Conservation (phyloP, 768 basidiomycete genomes). For the Zangia roseola region DNA sequence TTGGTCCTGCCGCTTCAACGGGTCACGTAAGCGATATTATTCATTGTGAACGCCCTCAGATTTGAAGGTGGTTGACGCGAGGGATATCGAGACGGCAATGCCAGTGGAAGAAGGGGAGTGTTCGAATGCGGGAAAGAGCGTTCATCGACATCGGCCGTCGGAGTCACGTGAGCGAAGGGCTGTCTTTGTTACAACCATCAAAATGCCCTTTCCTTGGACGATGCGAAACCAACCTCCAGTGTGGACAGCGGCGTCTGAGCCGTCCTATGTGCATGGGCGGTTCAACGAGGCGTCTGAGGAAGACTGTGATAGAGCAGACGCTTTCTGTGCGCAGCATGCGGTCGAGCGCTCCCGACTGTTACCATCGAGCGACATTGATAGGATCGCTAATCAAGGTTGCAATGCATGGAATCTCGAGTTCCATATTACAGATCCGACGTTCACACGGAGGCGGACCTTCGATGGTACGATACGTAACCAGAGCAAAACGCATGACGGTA, state of each 20-base stretch:
- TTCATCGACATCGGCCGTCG: too few relatives aligned
- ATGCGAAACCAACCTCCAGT: slow-evolving; percentile 31
- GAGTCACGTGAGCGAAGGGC: too few relatives aligned
- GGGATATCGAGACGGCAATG: too few relatives aligned
- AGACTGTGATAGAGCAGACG: slow-evolving; percentile 51
- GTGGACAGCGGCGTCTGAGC: slow-evolving; percentile 62
- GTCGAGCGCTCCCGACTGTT: slow-evolving; percentile 44
- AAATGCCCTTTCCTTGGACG: too few relatives aligned
- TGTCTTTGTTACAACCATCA: too few relatives aligned
- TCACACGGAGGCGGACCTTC: slow-evolving; percentile 32
- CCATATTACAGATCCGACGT: slow-evolving; percentile 26
- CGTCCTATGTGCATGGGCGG: slow-evolving; percentile 46
- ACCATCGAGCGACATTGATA: slow-evolving; percentile 51
- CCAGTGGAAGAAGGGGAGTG: too few relatives aligned
- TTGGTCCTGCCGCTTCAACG: too few relatives aligned
- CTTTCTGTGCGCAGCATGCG: slow-evolving; percentile 46
- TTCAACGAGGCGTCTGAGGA: slow-evolving; percentile 56
- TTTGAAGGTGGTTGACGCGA: too few relatives aligned
- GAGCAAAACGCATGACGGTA: slow-evolving; percentile 25
- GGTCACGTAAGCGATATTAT: too few relatives aligned
- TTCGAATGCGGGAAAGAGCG: too few relatives aligned
- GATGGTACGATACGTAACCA: slow-evolving; percentile 41
- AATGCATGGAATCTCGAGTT: slow-evolving; percentile 53
- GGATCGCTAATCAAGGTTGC: slow-evolving; percentile 46
- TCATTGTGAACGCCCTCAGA: too few relatives aligned